Base-by-base conservation (phyloP, 352 stramenopile species). In the Phytophthora macrochlamydospora region DNA sequence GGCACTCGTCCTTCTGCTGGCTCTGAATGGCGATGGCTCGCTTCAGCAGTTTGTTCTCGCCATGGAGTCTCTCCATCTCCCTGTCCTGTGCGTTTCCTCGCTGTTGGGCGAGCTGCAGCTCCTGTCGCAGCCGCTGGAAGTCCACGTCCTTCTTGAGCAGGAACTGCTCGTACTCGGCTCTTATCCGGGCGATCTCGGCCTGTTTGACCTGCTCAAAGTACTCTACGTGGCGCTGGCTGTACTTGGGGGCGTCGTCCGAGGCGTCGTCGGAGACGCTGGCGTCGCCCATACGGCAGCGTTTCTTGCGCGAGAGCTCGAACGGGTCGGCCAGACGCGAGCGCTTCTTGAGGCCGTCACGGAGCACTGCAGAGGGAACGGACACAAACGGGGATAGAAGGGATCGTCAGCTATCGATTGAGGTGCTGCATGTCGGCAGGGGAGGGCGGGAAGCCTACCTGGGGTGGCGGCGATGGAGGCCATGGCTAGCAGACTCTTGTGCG, bases 121-220 rank as follows among this genome's bases (percentile, higher is more conserved):
- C 86, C 13, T 82, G 75, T 7, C 75, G 75, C 18, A 84, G 70
- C 4, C 78, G 74, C 64, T 94, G 85, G 48, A 87, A 79, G 48
- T 96, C 86, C 33, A 67, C 67, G 30, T 96, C 88, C 64, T 91
- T 91, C 67, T 87, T 91, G 77, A 94, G 76, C 29, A 92, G 76
- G 38, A 89, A 84, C 65, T 96, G 86, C 63, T 96, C 88, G 55
- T 89, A 94, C 69, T 96, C 88, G 65, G 88, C 60, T 71, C 81
- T 81, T 75, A 96, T 84, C 62, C 88, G 83, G 35, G 75, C 77
- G 43, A 92, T 84, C 56, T 94, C 88, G 33, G 84, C 83, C 57
- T 91, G 85, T 62, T 96, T 94, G 37, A 87, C 72, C 57, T 94
- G 86, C 62, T 96, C 88, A 67, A 96, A 91, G 77, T 91, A 96